Conservation (phyloP, 129 eudicot species). For the Ambrosia trifida region DNA sequence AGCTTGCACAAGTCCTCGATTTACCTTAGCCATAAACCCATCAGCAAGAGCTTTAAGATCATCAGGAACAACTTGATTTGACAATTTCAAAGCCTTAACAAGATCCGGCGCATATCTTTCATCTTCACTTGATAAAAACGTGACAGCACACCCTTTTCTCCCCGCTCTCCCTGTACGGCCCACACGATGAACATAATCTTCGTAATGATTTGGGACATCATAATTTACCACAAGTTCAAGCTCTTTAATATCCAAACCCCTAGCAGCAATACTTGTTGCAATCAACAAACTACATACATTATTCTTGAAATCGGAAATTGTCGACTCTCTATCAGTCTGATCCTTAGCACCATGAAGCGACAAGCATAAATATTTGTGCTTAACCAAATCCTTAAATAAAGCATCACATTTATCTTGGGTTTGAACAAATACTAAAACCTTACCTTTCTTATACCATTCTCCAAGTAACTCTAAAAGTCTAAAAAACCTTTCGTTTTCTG, state of each 20-base stretch:
- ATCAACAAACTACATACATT: slow-evolving; percentile 67
- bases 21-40: slow-evolving; percentile 68
- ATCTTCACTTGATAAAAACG: slow-evolving; percentile 64
- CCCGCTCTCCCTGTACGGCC: slow-evolving; percentile 85
- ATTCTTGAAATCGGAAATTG: slow-evolving; percentile 70
- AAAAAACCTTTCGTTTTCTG: slow-evolving; percentile 60
- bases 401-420: slow-evolving; percentile 78
- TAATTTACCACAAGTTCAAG: slow-evolving; percentile 69
- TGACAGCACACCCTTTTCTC: slow-evolving; percentile 65
- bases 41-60: slow-evolving; percentile 78
- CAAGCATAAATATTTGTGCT: slow-evolving; percentile 64
- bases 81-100: slow-evolving; percentile 62
- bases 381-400: slow-evolving; percentile 54
- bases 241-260: slow-evolving; percentile 82
- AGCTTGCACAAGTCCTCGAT: slow-evolving; percentile 71
- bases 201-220: slow-evolving; percentile 80
- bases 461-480: slow-evolving; percentile 67
- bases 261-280: slow-evolving; percentile 80
- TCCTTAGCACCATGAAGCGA: slow-evolving; percentile 82
- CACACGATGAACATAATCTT: slow-evolving; percentile 81
- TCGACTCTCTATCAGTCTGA: slow-evolving; percentile 77
- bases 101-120: slow-evolving; percentile 76
- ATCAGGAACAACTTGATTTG: slow-evolving; percentile 68
- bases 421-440: slow-evolving; percentile 66
- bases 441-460: slow-evolving; percentile 83